Evolutionary conservation across 1,139 yeast species (phyloP), one percentile per base, ranked within the genome.

Genomic region (Saccharomycopsis phalli): DNA sequence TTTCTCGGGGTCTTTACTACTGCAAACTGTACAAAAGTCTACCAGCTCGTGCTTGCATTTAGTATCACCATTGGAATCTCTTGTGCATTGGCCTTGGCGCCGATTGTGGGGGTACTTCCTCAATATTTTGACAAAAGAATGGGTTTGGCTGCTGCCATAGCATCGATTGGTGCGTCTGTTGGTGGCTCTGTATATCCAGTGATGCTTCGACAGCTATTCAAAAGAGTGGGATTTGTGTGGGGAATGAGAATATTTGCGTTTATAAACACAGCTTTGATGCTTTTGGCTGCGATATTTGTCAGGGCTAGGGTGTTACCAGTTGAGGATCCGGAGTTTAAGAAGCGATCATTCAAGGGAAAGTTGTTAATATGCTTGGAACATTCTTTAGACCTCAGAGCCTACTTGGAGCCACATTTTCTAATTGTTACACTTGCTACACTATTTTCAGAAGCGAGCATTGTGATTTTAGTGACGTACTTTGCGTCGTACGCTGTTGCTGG

Each of bases 101-200:
- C 84, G 0, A 59, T 72, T 32, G 63, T 78, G 13, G 76, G 83
- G 1, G 71, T 69, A 1, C 61, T 77, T 21, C 69, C 80, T 19
- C 83, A 77, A 51, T 78, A 79, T 75, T 80, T 76, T 50, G 62
- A 54, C 36, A 68, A 65, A 46, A 59, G 83, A 42, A 38, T 34
- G 4, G 83, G 75, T 0, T 55, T 68, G 32, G 81, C 81, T 1
- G 56, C 71, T 31, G 75, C 80, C 1, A 51, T 74, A 3, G 77
- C 76, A 2, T 73, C 80, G 1, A 61, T 70, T 19, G 84, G 84
- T 2, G 81, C 81, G 1, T 68, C 77, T 7, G 57, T 74, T 2
- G 86, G 86, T 2, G 81, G 81, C 6, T 63, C 77, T 1, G 58
- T 73, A 2, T 74, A 72, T 55, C 77, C 84, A 0, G 53, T 76